Conservation (phyloP, 2,329 filamentous ascomycete species). For the Talaromyces funiculosus region DNA sequence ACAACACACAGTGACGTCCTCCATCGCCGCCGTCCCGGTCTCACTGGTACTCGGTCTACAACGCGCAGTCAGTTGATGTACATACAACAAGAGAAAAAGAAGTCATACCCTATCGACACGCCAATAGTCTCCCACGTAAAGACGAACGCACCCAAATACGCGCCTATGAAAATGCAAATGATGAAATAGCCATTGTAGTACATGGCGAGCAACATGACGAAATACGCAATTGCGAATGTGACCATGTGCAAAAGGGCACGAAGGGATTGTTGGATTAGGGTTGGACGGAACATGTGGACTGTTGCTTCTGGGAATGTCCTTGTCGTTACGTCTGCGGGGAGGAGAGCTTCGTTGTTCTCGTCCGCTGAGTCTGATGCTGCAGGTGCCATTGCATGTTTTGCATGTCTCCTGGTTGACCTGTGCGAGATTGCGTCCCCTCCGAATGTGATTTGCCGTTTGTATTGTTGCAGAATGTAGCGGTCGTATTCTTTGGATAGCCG, state of each 20-base stretch:
- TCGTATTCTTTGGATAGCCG: conserved; percentile 69
- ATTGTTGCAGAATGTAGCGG: conserved; percentile 52
- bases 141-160: conserved; percentile 65
- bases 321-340: not conserved
- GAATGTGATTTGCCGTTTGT: conserved; percentile 24
- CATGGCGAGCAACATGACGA: conserved; percentile 67
- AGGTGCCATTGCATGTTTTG: not conserved
- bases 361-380: not conserved
- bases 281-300: conserved; percentile 47
- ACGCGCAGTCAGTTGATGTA: not conserved
- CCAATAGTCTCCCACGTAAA: conserved; percentile 60
- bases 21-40: conserved; percentile 3
- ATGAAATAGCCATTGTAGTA: conserved; percentile 70
- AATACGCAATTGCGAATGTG: conserved; percentile 70
- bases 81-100: not conserved
- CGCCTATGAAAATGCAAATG: conserved; percentile 73
- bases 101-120: conserved; percentile 11
- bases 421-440: not conserved
- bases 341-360: not conserved
- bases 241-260: conserved; percentile 63
- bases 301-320: not conserved
- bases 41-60: conserved; percentile 2
- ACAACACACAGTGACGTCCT: conserved; percentile 14
- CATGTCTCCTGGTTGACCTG: not conserved
- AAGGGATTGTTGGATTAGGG: conserved; percentile 58